Evolutionary conservation across 1,139 yeast genomes (phyloP).

Genomic region (Saccharomyces hybrid): DNA sequence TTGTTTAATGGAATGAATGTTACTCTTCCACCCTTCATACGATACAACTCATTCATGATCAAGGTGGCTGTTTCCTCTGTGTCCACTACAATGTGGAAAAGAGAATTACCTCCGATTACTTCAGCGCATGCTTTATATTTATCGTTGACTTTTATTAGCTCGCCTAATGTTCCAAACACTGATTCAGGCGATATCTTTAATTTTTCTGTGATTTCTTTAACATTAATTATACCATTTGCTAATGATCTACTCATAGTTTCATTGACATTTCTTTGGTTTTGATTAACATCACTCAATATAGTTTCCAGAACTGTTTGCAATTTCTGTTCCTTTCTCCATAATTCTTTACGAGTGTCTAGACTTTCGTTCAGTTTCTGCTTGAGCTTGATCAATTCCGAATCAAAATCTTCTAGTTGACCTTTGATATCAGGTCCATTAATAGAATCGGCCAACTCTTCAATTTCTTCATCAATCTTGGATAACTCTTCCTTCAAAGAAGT

Average conservation of each 20-base stretch:
- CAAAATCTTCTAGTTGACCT: constrained; percentile 29
- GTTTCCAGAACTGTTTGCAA: constrained; percentile 49
- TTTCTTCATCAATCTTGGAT: constrained; percentile 20
- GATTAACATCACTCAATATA: constrained; percentile 45
- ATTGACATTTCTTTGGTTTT: constrained; percentile 51
- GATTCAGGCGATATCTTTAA: constrained; percentile 44
- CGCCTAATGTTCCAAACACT: constrained; percentile 82
- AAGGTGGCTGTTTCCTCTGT: constrained; percentile 75
- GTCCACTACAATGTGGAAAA: constrained; percentile 86
- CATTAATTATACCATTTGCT: constrained; percentile 62
- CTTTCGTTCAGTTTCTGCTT: constrained; percentile 39
- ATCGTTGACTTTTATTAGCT: constrained; percentile 69
- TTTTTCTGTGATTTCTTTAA: constrained; percentile 48
- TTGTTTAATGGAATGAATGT: constrained; percentile 87
- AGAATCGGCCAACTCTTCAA: constrained; percentile 33
- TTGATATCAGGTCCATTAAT: constrained; percentile 34
- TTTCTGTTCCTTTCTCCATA: constrained; percentile 78
- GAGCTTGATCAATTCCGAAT: constrained; percentile 29
- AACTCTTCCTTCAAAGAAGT: not conserved
- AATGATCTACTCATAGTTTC: constrained; percentile 71
- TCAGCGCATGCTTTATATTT: constrained; percentile 83
- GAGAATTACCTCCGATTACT: constrained; percentile 77
- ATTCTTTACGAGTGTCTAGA: constrained; percentile 57
- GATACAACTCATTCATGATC: constrained; percentile 68
- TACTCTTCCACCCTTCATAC: constrained; percentile 70